Percentiles rank a stretch among this genome's conserved stretches.
phyloP scores from a whole-genome alignment of 129 eudicot species.

The Heracleum sosnowskyi region DNA sequence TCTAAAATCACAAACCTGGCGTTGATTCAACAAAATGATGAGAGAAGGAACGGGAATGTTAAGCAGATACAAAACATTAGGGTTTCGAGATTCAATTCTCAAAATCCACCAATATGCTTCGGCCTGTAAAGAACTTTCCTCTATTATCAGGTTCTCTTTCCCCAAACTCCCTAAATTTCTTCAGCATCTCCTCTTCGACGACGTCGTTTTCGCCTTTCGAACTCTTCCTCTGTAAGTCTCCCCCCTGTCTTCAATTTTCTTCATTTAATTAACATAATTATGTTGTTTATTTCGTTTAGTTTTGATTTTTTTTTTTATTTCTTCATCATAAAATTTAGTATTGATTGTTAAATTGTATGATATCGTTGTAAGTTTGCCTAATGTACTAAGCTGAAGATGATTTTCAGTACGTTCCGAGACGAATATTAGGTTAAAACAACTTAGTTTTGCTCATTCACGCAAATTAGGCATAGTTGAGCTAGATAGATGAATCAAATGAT shows the following conservation, averaged over 20 bases:
- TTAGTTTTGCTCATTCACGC: no score
- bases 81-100: slow-evolving; percentile 34
- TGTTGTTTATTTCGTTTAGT: no score
- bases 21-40: no score
- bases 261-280: no score
- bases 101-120: slow-evolving; percentile 29
- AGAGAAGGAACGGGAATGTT: slow-evolving; percentile 7
- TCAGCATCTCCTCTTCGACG: slow-evolving; percentile 51
- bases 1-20: no score
- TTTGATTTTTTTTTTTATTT: no score
- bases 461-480: background rate
- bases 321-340: no score
- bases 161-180: slow-evolving; percentile 51
- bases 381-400: no score
- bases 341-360: no score
- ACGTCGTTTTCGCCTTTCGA: slow-evolving; percentile 60
- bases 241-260: no score
- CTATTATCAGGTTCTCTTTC: slow-evolving; percentile 39
- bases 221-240: slow-evolving; percentile 54
- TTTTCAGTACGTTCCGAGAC: no score
- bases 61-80: slow-evolving; percentile 39
- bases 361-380: no score
- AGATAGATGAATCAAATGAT: background rate
- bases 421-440: background rate
- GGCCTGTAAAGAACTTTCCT: slow-evolving; percentile 60